These are phyloP conservation scores for Termitomyces sp. DNA, from an alignment of 768 basidiomycete species.

Conservation along the genomic window DNA sequence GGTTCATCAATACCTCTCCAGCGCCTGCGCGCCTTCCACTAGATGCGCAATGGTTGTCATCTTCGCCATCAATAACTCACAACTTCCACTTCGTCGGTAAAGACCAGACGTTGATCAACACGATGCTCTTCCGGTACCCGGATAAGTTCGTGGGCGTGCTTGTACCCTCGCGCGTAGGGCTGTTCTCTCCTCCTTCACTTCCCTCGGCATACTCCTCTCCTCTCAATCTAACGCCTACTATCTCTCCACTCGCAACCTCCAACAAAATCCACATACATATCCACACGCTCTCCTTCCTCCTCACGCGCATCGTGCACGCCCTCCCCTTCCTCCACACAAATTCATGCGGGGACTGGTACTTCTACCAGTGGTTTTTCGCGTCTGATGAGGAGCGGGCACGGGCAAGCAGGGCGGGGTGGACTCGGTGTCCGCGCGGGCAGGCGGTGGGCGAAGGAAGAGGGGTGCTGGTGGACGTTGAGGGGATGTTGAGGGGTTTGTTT, in stretches of 20 bases:
- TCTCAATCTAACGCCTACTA: not conserved
- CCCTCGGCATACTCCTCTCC: not conserved
- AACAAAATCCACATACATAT: not conserved
- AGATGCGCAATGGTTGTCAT: not conserved
- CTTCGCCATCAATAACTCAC: not conserved
- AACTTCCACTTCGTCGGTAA: constrained; percentile 44
- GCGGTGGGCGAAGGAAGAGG: not conserved
- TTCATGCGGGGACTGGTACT: constrained; percentile 41
- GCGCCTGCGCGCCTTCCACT: not conserved
- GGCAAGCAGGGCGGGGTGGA: constrained; percentile 14
- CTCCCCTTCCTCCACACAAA: not conserved
- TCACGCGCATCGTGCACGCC: constrained; percentile 6
- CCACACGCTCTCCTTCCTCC: not conserved
- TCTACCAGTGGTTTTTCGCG: constrained; percentile 48
- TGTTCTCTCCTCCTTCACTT: constrained; percentile 3
- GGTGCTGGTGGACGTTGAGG: constrained; percentile 5
- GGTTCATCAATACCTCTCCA: constrained; percentile 38
- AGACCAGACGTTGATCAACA: constrained; percentile 52
- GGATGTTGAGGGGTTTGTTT: constrained; percentile 13
- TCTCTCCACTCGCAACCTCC: not conserved
- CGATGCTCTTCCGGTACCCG: constrained; percentile 40
- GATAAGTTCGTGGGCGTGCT: constrained; percentile 36
- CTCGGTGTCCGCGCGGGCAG: constrained; percentile 2
- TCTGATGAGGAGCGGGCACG: constrained; percentile 14
- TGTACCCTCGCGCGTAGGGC: constrained; percentile 15